Evolutionary conservation across 208 protist species (phyloP), one percentile per base, ranked within the genome.

Genomic region (Leptomonas seymouri): DNA sequence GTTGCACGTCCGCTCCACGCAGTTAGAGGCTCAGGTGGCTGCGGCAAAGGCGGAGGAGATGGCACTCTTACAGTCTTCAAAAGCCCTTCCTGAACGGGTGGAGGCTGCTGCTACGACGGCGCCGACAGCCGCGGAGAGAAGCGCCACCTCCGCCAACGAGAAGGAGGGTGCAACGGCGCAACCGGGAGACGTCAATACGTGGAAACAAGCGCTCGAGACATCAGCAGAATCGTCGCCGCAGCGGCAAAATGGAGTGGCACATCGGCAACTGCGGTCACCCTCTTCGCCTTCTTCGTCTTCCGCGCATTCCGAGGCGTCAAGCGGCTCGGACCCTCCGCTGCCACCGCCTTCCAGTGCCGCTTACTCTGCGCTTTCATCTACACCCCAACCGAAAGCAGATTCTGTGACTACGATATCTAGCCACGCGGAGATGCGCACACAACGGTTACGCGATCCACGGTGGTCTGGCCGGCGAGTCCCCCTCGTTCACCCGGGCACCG

Each of bases 21-120:
- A 67, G 36, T 53, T 74, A 42, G 44, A 74, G 60, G 50, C 60
- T 51, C 60, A 62, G 69, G 50, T 63, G 69, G 59, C 69, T 6
- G 60, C 53, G 14, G 69, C 56, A 44, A 67, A 67, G 69, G 60
- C 41, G 27, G 53, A 36, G n/a, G 60, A 74, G 60, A 21, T 21
- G 50, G 54, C 60, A 2, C 60, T 61, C 30, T 53, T 74, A 25
- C 25, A 39, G 60, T 45, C 69, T 8, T 41, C 20, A 8, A 50
- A 0, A n/a, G 11, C 23, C 2, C 1, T 15, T n/a, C 6, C 46
- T 44, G 30, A 55, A 4, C 7, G 14, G 9, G n/a, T n/a, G n/a
- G n/a, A n/a, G n/a, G n/a, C n/a, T n/a, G n/a, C n/a, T n/a, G n/a
- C n/a, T n/a, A 39, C 34, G 34, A 39, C 7, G 9, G 3, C 34